Evolutionary conservation across 2,329 filamentous ascomycete genomes (phyloP).

Genomic region (Cytospora piceae): DNA sequence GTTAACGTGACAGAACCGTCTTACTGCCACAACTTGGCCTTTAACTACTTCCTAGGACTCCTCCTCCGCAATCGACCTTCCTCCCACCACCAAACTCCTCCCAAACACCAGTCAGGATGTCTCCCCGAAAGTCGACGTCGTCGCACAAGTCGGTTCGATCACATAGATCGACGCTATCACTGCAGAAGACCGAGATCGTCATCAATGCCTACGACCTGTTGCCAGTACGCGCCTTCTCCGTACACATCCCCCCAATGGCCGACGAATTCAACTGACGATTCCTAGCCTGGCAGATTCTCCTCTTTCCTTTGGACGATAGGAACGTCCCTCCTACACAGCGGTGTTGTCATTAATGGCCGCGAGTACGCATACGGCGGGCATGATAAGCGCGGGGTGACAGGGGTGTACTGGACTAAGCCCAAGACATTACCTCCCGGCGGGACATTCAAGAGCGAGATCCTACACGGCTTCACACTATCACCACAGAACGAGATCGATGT

Average conservation of each 20-base stretch:
- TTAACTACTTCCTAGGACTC: constrained; percentile 21
- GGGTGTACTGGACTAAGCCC: constrained; percentile 83
- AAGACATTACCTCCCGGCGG: constrained; percentile 74
- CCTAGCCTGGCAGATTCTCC: constrained; percentile 73
- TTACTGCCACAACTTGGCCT: constrained; percentile 16
- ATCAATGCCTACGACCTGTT: constrained; percentile 82
- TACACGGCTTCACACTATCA: constrained; percentile 78
- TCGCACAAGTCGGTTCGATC: constrained; percentile 41
- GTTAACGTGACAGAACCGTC: constrained; percentile 4
- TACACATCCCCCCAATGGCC: constrained; percentile 15
- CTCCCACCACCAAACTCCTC: neutral
- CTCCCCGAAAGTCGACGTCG: constrained; percentile 47
- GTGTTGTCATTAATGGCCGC: constrained; percentile 76
- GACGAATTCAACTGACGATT: constrained; percentile 22
- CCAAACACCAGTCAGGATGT: constrained; percentile 40
- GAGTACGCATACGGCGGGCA: constrained; percentile 90
- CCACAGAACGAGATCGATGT: constrained; percentile 70
- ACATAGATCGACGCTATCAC: constrained; percentile 69
- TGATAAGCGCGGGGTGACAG: constrained; percentile 69
- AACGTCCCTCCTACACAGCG: constrained; percentile 78
- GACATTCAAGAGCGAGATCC: constrained; percentile 73
- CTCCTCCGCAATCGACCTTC: constrained; percentile 4
- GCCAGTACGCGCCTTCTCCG: constrained; percentile 54
- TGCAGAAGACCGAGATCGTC: constrained; percentile 72
- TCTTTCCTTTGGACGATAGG: constrained; percentile 78